phyloP scores from a whole-genome alignment of 208 protist species.

The Balamuthia mandrillaris region DNA sequence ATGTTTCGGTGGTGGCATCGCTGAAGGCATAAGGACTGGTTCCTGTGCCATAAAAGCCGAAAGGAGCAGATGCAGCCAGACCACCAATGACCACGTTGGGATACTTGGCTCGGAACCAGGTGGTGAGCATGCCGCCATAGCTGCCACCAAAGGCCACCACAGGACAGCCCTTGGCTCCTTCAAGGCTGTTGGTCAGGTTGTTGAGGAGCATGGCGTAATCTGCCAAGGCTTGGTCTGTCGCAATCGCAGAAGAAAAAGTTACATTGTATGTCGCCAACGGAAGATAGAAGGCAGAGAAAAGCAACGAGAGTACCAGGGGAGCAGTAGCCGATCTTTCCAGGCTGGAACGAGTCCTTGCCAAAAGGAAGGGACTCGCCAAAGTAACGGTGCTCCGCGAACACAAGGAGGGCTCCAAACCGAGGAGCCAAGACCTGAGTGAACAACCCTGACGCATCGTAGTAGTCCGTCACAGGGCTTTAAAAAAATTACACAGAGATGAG shows the following conservation, averaged over 20 bases:
- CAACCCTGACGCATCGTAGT: conserved; percentile 43
- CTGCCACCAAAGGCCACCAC: conserved; percentile 75
- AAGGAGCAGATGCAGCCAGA: background rate
- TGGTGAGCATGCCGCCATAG: conserved; percentile 64
- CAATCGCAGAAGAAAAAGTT: too few relatives aligned
- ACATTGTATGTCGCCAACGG: too few relatives aligned
- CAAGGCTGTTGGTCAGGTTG: conserved; percentile 19
- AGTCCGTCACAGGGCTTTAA: conserved; percentile 20
- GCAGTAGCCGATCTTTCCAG: conserved; percentile 57
- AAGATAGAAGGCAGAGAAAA: too few relatives aligned
- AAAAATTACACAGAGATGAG: too few relatives aligned
- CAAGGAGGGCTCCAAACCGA: conserved; percentile 66
- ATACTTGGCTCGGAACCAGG: background rate
- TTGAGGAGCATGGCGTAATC: conserved; percentile 74
- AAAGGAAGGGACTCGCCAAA: conserved; percentile 73
- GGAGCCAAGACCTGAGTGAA: conserved; percentile 67
- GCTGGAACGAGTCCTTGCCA: conserved; percentile 35
- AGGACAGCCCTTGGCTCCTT: conserved; percentile 16
- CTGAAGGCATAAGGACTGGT: background rate
- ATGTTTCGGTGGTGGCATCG: background rate
- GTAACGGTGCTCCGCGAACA: conserved; percentile 81
- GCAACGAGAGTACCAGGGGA: too few relatives aligned
- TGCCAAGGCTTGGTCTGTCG: conserved; percentile 79
- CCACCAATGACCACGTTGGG: background rate
- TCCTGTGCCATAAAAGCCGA: background rate